Evolutionary conservation across 2,329 filamentous ascomycete species (phyloP).

Genomic region (Kalaharituber pfeilii): DNA sequence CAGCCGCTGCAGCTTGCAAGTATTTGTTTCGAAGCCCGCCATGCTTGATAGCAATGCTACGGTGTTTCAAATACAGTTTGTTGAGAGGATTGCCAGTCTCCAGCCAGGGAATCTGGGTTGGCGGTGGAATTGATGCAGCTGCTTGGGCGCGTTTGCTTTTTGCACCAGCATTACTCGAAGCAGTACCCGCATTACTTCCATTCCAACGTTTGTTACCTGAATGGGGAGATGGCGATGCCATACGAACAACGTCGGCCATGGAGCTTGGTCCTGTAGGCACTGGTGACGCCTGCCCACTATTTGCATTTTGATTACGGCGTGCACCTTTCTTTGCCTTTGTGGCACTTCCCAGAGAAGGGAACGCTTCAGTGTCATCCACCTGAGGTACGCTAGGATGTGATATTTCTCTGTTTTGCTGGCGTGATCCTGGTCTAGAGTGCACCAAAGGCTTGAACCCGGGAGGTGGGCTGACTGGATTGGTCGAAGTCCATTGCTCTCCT

Average conservation of each 20-base stretch:
- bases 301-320: constrained; percentile 58
- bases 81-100: constrained; percentile 85
- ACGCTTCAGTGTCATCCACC: constrained; percentile 88
- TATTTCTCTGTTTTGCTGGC: constrained; percentile 48
- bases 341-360: constrained; percentile 71
- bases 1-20: constrained; percentile 72
- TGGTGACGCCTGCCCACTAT: constrained; percentile 46
- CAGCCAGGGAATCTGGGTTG: constrained; percentile 88
- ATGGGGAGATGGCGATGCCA: constrained; percentile 62
- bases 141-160: constrained; percentile 4
- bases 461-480: constrained; percentile 37
- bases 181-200: constrained; percentile 4
- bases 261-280: constrained; percentile 47
- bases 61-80: constrained; percentile 83
- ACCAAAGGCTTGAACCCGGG: constrained; percentile 48
- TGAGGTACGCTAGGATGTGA: constrained; percentile 40
- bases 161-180: constrained; percentile 4
- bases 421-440: constrained; percentile 61
- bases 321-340: constrained; percentile 57
- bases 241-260: constrained; percentile 83
- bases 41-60: constrained; percentile 92
- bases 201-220: constrained; percentile 25
- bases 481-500: constrained; percentile 28
- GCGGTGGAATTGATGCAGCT: constrained; percentile 52
- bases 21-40: constrained; percentile 95